These are phyloP conservation scores for Breviolum minutum DNA, from an alignment of 73 alveolate species.

Conservation along the genomic window DNA sequence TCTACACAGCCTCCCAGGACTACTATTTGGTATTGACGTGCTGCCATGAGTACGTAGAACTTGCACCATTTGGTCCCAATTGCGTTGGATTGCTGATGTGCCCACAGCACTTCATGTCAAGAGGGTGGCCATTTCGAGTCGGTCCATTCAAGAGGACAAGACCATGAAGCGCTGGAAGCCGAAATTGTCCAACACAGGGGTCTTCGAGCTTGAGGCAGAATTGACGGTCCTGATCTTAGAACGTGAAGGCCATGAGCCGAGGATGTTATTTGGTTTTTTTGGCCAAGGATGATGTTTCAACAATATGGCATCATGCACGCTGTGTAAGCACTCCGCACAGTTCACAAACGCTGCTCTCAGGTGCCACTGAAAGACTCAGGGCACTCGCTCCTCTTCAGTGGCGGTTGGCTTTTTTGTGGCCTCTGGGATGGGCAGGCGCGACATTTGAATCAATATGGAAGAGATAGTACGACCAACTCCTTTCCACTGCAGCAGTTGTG, in stretches of 20 bases:
- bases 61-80: not conserved
- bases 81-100: not conserved
- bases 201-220: conserved; percentile 58
- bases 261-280: not conserved
- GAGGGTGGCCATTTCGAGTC: too few relatives aligned
- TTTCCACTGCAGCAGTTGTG: not conserved
- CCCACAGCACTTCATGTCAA: not conserved
- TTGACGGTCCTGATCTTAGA: conserved; percentile 6
- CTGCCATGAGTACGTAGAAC: not conserved
- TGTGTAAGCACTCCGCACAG: not conserved
- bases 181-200: conserved; percentile 5
- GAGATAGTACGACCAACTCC: not conserved
- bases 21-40: not conserved
- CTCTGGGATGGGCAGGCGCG: conserved; percentile 84
- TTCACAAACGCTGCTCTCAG: not conserved
- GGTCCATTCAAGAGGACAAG: conserved; percentile 23
- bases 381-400: conserved; percentile 69
- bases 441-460: not conserved
- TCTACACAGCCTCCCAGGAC: conserved; percentile 70
- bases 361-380: conserved; percentile 49
- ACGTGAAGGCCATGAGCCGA: not conserved
- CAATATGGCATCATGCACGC: too few relatives aligned
- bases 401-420: conserved; percentile 81
- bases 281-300: not conserved
- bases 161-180: conserved; percentile 86